Conservation (phyloP, 2,329 filamentous ascomycete genomes). For the Fusarium sp. region DNA sequence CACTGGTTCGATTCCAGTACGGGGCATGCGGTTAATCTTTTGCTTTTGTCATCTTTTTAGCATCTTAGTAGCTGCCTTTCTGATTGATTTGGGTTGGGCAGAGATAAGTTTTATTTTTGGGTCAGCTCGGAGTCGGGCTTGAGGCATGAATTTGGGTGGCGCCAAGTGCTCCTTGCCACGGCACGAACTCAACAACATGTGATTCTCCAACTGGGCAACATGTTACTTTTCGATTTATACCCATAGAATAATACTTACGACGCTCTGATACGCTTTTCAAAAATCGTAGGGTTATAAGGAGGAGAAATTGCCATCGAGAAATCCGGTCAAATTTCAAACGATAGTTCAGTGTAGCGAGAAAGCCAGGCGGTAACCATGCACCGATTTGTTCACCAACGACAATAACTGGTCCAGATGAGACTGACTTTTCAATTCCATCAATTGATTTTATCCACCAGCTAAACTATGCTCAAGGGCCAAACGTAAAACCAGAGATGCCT, state of each 20-base stretch:
- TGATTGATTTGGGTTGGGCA: background rate
- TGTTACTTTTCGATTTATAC: background rate
- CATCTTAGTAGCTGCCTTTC: background rate
- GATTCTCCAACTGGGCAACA: background rate
- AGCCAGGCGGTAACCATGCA: background rate
- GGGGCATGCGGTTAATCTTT: slow-evolving; percentile 36
- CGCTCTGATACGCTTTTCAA: background rate
- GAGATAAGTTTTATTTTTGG: background rate
- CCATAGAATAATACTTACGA: background rate
- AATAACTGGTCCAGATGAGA: background rate
- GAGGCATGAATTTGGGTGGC: background rate
- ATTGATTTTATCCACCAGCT: background rate
- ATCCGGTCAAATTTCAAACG: background rate
- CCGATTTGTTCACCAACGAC: background rate
- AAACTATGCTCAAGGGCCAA: background rate
- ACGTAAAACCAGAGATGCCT: background rate
- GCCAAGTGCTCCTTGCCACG: background rate
- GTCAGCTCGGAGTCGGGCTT: background rate
- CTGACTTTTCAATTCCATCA: background rate
- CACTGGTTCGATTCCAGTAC: slow-evolving; percentile 51
- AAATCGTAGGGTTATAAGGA: too few relatives aligned
- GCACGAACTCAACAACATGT: background rate
- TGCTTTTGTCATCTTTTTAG: background rate
- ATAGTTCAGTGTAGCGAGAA: background rate
- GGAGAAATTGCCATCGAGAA: background rate